Base-by-base conservation (phyloP, 139 green algal genomes). In the Coelastrella sp. region DNA sequence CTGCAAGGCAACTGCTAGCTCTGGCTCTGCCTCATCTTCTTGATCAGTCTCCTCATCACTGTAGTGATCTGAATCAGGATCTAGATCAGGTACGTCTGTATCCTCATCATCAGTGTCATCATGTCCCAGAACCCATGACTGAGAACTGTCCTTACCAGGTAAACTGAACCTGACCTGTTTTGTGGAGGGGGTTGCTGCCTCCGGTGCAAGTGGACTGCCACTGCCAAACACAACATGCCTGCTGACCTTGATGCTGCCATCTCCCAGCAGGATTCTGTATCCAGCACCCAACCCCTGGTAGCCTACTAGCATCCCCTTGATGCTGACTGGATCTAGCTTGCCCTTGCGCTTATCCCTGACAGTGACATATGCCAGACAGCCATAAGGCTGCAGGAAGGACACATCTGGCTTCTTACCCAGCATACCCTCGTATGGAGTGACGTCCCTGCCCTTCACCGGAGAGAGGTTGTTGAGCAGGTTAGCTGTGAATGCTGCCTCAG, bases 151-250 rank as follows among this genome's bases (percentile, higher is more conserved):
- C 62, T 43, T 40, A n/a, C 23, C 13, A 21, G 62, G 9, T 67
- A 32, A 5, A 32, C 5, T 9, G 11, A 32, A 17, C 23, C n/a
- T 32, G 59, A 7, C 15, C 9, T 35, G 59, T 67, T n/a, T n/a
- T n/a, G n/a, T n/a, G n/a, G n/a, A n/a, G n/a, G n/a, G n/a, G n/a
- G n/a, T n/a, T n/a, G 59, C 59, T 32, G 59, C 11, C 45, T 53
- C 45, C n/a, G 45, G 45, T 63, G 62, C 27, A 40, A 40, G 7
- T 41, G 27, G 60, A 27, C 63, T 89, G 78, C 35, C 68, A 27
- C 60, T 69, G 60, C 60, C 9, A 38, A 89, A 89, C 23, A n/a
- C 63, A 17, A 89, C 85, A 68, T 89, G 51, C 19, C 62, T 35
- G 60, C 57, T 82, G 66, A 67, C 53, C 15, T 63, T 48, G 60